These are phyloP conservation scores for Limonium bicolor DNA, from an alignment of 148 eudicot species.

Conservation along the genomic window DNA sequence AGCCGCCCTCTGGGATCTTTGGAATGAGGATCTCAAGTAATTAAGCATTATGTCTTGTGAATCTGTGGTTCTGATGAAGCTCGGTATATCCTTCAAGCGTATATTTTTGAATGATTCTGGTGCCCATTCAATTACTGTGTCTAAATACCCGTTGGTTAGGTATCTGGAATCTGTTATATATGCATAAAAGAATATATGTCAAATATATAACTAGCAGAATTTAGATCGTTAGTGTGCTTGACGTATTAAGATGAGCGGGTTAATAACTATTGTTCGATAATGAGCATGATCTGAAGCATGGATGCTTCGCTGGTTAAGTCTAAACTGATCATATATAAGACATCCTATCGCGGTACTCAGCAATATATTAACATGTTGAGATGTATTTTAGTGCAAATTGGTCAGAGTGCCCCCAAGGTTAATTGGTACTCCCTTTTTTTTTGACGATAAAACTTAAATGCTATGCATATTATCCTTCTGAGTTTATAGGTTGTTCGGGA, in stretches of 20 bases:
- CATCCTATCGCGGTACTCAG: no score
- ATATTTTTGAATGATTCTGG: not conserved
- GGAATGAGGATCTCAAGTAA: not conserved
- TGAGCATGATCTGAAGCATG: no score
- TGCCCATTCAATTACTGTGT: not conserved
- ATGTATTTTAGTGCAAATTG: no score
- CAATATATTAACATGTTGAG: no score
- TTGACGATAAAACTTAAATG: no score
- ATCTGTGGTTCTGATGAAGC: conserved; percentile 26
- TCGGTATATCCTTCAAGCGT: conserved; percentile 18
- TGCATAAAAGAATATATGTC: no score
- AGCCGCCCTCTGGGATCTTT: not conserved
- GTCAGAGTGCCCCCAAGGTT: no score
- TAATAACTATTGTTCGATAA: no score
- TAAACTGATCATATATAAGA: not conserved
- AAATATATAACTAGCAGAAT: not conserved
- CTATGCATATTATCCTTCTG: no score
- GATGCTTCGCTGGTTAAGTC: no score
- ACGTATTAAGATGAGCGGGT: not conserved
- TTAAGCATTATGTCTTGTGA: conserved; percentile 12
- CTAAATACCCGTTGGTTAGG: conserved; percentile 2
- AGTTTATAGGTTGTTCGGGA: no score
- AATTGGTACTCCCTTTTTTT: no score
- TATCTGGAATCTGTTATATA: not conserved
- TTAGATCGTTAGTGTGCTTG: not conserved